Base-by-base conservation (phyloP, 495 filamentous ascomycete genomes). In the Viridothelium virens region DNA sequence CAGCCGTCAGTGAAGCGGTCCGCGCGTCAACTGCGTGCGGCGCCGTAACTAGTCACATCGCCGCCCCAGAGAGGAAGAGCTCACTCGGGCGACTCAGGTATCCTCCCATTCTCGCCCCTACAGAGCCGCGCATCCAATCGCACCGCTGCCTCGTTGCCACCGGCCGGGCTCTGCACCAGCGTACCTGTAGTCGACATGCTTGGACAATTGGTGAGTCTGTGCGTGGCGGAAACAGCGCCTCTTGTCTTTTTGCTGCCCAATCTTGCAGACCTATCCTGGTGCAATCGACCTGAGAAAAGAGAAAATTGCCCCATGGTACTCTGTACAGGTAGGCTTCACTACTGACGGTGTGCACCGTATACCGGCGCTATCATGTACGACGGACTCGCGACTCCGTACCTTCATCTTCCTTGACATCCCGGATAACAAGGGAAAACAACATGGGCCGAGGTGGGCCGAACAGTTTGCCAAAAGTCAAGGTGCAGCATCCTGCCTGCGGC, bases 181-280 rank as follows among this genome's bases (percentile, higher is more conserved):
- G 25, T 25, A 25, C 25, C 25, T 25, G 25, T 25, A 25, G 25
- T 25, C 25, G 41, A 44, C 41, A 44, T 44, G 7, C 41, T 14
- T 53, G 11, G 11, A n/a, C 48, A 11, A 53, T 14, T 14, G 25
- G 25, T 25, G 48, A n/a, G 31, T 18, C 31, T 33, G 53, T 36
- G 53, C 53, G 53, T 14, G 18, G 53, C 53, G 53, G 53, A 59
- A 59, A 59, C 53, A 59, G 31, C 53, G 53, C 25, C 10, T 36
- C 5, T 59, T 44, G 41, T 31, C 18, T 59, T 18, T 59, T 59
- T 36, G 31, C 53, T 33, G 53, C 53, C 53, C 53, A 36, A 59
- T 18, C 53, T 33, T 59, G 53, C 53, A 59, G 53, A 59, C 31
- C 25, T 31, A 59, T 33, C 7, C 53, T 14, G 41, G 41, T 14